A percentile compares a stretch with the other conserved stretches of the same genome.
Conservation (phyloP, 148 eudicot species). For the Spergularia marina region DNA sequence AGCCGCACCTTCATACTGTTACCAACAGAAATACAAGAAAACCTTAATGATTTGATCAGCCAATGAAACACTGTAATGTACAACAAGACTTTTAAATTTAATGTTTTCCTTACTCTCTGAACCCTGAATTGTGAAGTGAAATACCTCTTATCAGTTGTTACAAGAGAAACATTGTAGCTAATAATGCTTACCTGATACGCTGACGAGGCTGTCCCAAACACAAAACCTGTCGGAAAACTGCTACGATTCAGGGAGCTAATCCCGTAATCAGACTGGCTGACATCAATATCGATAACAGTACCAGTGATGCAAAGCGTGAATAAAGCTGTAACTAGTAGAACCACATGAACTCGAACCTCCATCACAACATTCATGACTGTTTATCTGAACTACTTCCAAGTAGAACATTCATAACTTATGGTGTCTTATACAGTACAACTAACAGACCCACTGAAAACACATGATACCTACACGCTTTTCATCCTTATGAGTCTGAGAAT, state of each 20-base stretch:
- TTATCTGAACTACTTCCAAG: neutral
- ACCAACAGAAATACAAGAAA: too few relatives aligned
- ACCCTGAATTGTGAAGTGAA: neutral
- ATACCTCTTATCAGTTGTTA: neutral
- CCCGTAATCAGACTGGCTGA: slow-evolving; percentile 18
- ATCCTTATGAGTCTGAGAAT: too few relatives aligned
- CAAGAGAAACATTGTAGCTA: neutral
- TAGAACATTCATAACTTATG: too few relatives aligned
- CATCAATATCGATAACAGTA: neutral
- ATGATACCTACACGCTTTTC: too few relatives aligned
- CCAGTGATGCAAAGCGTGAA: slow-evolving; percentile 9
- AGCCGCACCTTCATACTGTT: slow-evolving; percentile 44
- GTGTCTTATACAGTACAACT: too few relatives aligned
- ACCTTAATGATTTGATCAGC: too few relatives aligned
- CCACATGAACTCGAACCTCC: neutral
- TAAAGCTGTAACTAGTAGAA: slow-evolving; percentile 1
- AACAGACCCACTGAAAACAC: too few relatives aligned
- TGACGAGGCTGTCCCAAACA: slow-evolving; percentile 40
- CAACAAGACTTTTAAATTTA: too few relatives aligned
- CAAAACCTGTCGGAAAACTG: slow-evolving; percentile 27
- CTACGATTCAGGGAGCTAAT: slow-evolving; percentile 28
- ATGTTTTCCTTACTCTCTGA: too few relatives aligned
- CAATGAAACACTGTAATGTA: too few relatives aligned
- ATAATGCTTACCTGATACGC: slow-evolving; percentile 35
- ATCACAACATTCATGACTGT: neutral